phyloP scores from a whole-genome alignment of 139 green algal species.

The Trebouxia sp. region DNA sequence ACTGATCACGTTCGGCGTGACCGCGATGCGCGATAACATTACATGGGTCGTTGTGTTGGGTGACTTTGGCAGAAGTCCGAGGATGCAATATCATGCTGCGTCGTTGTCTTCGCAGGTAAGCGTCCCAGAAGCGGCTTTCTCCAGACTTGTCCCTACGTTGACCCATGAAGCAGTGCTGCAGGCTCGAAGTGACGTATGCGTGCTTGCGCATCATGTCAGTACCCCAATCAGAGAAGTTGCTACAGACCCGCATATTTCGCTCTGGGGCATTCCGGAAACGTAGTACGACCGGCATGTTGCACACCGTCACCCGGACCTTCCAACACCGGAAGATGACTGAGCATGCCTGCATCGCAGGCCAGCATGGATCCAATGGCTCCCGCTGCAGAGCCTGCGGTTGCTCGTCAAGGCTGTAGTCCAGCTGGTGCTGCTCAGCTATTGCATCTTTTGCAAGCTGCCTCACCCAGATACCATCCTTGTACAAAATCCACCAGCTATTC shows the following conservation, averaged over 20 bases:
- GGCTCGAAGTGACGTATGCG: conserved; percentile 47
- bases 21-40: conserved; percentile 37
- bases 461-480: conserved; percentile 63
- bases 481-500: conserved; percentile 91
- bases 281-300: not conserved
- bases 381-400: conserved; percentile 50
- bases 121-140: too few species aligned
- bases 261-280: not conserved
- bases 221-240: conserved; percentile 49
- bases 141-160: not conserved
- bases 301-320: not conserved
- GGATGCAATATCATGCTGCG: conserved; percentile 95
- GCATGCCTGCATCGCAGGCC: conserved; percentile 35
- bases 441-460: conserved; percentile 61
- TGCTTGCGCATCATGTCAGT: conserved; percentile 56
- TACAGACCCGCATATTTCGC: conserved; percentile 66
- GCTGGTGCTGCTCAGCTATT: conserved; percentile 60
- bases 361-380: conserved; percentile 43
- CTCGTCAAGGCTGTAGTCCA: conserved; percentile 72
- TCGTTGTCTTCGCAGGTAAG: conserved; percentile 71
- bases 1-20: too few species aligned
- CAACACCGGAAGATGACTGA: not conserved
- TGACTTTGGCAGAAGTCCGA: conserved; percentile 91
- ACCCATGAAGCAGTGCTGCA: conserved; percentile 20
- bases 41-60: conserved; percentile 93